These are phyloP conservation scores for Quercus berberidifolia DNA, from an alignment of 306 rosid species.

Conservation along the genomic window DNA sequence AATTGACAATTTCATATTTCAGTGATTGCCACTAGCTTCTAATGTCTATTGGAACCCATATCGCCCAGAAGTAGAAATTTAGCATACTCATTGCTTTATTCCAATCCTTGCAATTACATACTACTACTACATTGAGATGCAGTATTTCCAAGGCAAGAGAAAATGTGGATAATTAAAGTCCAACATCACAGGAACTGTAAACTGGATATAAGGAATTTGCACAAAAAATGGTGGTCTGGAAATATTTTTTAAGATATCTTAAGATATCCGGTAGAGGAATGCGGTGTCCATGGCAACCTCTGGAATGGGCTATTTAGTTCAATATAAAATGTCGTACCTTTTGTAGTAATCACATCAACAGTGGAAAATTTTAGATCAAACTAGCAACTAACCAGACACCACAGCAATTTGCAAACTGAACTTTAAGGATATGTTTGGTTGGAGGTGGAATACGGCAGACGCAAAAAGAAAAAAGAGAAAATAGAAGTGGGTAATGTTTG, in stretches of 20 bases:
- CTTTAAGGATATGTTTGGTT: no score
- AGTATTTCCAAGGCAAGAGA: conserved; percentile 3
- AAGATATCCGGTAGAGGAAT: background rate
- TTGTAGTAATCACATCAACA: background rate
- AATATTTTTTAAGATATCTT: background rate
- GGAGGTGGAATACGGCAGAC: fast-evolving
- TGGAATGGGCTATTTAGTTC: conserved; percentile 6
- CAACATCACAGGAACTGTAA: conserved; percentile 16
- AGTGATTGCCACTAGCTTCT: conserved; percentile 10
- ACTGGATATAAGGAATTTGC: conserved; percentile 4
- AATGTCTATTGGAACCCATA: background rate
- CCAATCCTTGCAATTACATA: background rate
- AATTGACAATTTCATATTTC: conserved; percentile 10
- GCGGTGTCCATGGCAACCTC: conserved; percentile 3
- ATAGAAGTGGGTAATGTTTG: no score
- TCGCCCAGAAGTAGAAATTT: background rate
- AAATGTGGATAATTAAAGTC: background rate
- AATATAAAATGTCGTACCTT: background rate
- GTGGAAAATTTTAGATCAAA: background rate
- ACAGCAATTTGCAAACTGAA: no score
- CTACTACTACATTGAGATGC: background rate
- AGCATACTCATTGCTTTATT: conserved; percentile 2
- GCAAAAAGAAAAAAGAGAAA: no score
- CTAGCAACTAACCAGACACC: background rate
- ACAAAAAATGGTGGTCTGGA: background rate